A percentile compares a stretch with the other conserved stretches of the same genome.
Conservation (phyloP, 169 alveolate species). For the Plasmodium yoelii region DNA sequence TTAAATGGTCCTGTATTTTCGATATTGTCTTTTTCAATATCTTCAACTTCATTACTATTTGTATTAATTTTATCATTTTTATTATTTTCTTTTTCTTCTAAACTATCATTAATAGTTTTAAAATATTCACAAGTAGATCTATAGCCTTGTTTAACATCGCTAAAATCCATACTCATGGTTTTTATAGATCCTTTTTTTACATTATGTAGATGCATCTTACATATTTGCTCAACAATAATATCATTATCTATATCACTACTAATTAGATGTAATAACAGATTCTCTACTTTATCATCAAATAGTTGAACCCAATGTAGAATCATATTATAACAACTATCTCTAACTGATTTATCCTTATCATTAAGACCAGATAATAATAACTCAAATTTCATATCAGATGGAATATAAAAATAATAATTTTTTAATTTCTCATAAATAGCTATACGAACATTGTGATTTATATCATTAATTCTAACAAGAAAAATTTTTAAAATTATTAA, state of each 20-base stretch:
- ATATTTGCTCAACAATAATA: conserved; percentile 56
- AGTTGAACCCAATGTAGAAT: conserved; percentile 51
- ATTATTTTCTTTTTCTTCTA: neutral
- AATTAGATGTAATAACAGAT: conserved; percentile 25
- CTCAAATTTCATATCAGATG: conserved; percentile 67
- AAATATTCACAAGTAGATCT: neutral
- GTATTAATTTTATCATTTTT: neutral
- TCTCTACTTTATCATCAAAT: conserved; percentile 57
- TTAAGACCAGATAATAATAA: conserved; percentile 67
- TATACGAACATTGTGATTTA: conserved; percentile 48
- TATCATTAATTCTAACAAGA: conserved; percentile 54
- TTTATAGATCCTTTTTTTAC: conserved; percentile 20
- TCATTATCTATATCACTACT: conserved; percentile 67
- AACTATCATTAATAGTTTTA: neutral
- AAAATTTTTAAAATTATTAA: conserved; percentile 32
- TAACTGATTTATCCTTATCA: conserved; percentile 50
- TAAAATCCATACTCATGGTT: conserved; percentile 12
- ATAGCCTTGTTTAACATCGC: neutral
- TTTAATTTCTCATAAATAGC: conserved; percentile 72
- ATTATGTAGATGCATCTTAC: conserved; percentile 44
- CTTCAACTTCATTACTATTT: neutral
- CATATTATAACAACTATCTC: conserved; percentile 72
- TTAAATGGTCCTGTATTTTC: conserved; percentile 6
- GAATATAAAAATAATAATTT: conserved; percentile 52
- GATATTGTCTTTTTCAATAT: neutral